A percentile compares a stretch with the other conserved stretches of the same genome.
Conservation (phyloP, 441 rosid genomes). For the Eutrema salsugineum region DNA sequence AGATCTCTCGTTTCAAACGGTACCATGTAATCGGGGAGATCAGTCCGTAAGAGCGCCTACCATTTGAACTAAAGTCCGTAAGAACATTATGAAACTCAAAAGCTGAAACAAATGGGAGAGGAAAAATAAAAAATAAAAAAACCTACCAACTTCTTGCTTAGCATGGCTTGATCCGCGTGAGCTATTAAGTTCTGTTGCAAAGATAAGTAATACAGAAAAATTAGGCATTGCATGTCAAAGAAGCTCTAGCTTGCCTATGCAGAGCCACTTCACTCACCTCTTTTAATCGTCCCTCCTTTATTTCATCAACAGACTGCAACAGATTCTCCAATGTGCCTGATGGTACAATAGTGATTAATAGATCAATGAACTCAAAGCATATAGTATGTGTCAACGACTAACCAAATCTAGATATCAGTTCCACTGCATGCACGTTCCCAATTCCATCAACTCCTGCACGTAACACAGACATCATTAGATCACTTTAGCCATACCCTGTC, state of each 20-base stretch:
- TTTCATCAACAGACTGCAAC: conserved; percentile 66
- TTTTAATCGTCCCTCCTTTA: conserved; percentile 56
- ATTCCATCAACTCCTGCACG: conserved; percentile 88
- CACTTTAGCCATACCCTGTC: not conserved
- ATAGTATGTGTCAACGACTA: conserved; percentile 19
- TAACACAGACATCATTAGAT: conserved; percentile 10
- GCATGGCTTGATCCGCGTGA: conserved; percentile 61
- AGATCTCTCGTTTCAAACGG: conserved; percentile 76
- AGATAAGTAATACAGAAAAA: not conserved
- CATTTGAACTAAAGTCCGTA: conserved; percentile 1
- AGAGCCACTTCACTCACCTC: conserved; percentile 40
- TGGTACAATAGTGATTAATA: not conserved
- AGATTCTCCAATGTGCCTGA: conserved; percentile 77
- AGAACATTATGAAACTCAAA: not conserved
- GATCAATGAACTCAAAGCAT: not conserved
- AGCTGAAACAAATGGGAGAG: not conserved
- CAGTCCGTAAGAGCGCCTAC: conserved; percentile 82
- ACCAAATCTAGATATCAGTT: conserved; percentile 79
- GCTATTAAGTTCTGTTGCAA: conserved; percentile 47
- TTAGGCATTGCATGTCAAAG: conserved; percentile 4
- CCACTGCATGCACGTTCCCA: conserved; percentile 76
- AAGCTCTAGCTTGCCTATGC: not conserved
- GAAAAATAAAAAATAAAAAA: not conserved
- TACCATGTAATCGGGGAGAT: conserved; percentile 87
- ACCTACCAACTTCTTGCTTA: conserved; percentile 80